phyloP scores from a whole-genome alignment of 345 rosid genomes.

The Citrus medica region DNA sequence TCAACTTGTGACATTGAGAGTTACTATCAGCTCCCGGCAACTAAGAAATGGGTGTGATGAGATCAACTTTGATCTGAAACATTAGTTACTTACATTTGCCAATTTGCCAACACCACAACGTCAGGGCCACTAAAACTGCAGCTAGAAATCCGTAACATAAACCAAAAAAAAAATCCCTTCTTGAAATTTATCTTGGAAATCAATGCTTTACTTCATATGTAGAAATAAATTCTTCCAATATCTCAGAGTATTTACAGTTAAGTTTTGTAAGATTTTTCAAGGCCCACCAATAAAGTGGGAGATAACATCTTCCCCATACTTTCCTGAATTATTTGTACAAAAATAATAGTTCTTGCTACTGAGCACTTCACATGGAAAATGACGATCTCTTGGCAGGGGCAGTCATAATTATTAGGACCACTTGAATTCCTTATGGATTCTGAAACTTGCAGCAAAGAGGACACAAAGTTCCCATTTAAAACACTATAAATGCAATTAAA shows the following conservation, averaged over 20 bases:
- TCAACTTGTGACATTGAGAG: background rate
- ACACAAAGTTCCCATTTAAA: background rate
- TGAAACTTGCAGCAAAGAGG: background rate
- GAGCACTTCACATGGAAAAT: slow-evolving; percentile 3
- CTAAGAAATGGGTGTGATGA: background rate
- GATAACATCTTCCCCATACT: background rate
- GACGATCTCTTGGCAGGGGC: background rate
- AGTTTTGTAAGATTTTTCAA: background rate
- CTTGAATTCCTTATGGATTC: background rate
- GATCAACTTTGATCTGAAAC: background rate
- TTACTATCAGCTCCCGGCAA: background rate
- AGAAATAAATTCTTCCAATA: background rate
- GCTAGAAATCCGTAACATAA: background rate
- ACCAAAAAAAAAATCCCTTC: background rate
- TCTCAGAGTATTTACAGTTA: background rate
- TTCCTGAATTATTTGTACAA: background rate
- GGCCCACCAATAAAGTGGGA: background rate
- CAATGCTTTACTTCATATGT: background rate
- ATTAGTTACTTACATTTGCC: background rate
- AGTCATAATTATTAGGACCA: background rate
- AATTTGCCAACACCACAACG: background rate
- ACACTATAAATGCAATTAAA: background rate
- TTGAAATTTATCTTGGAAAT: background rate
- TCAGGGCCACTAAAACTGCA: background rate
- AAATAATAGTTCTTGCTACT: background rate